Base-by-base conservation (phyloP, 2,329 filamentous ascomycete genomes). In the Tolypocladium ovalisporum region DNA sequence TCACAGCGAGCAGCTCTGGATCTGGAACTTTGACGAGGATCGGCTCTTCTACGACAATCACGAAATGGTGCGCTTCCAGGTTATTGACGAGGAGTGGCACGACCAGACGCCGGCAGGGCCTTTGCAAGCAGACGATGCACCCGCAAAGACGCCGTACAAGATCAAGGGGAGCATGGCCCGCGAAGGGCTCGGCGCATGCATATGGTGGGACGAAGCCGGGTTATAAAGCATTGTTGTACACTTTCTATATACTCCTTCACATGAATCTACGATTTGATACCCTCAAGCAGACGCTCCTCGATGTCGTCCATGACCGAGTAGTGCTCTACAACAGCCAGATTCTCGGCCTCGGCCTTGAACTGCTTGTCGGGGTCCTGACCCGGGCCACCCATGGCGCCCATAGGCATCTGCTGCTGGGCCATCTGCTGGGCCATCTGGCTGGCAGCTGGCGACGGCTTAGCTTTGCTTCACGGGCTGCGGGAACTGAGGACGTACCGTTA, bases 311-410 rank as follows among this genome's bases (percentile, higher is more conserved):
- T 76, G 61, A 97, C 90, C 66, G 89, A 97, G 70, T 90, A 89
- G 73, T 97, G 93, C 71, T 96, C 92, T 67, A 96, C 82, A 29
- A 99, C 94, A 65, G 95, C 92, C 61, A 99, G 73, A 73, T 99
- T 99, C 79, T 99, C 94, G 3, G 89, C 89, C 75, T 99, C 94
- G 52, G 80, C 89, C 70, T 87, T 79, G 74, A 97, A 99, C 71
- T 96, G 83, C 79, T 99, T 99, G 74, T 97, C 89, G 0, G 92
- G 90, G 69, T 99, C 95, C 67, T 94, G 88, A 29, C 93, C 92
- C 1, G 94, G 92, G 35, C 89, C 91, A 72, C 96, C 96, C 77
- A 94, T 88, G 32, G 70, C 68, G 55, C 70, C 72, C 56, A 69
- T 63, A 37, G 64, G 68, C 68, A 71, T 71, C 59, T 73, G 71